Evolutionary conservation across 1,284 basidiomycete genomes (phyloP), one percentile per base, ranked within the genome.

Genomic region (Dichomitus squalens): DNA sequence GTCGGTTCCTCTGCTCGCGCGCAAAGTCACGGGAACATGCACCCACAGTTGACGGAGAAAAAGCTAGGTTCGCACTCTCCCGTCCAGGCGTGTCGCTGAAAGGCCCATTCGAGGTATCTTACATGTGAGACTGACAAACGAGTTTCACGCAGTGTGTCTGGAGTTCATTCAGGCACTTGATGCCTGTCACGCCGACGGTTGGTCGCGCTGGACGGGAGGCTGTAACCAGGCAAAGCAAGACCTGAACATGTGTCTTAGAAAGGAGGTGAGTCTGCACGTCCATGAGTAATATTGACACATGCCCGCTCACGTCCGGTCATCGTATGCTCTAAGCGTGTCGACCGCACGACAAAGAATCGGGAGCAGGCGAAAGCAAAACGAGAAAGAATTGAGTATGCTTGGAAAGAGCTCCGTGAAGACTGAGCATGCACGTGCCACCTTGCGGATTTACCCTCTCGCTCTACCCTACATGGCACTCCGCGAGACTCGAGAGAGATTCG

Each of bases 91-190:
- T 60, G 53, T 59, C 39, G 50, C 54, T 51, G 40, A 33, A 41
- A 25, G 35, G 41, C 50, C 56, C 60, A 53, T 54, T 56, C 55
- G 50, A 59, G 60, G 62, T n/a, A 65, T 59, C 47, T 27, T 34
- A 47, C 51, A 43, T 43, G 58, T 51, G 52, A 41, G 20, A 58
- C 60, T 61, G 58, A 60, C 55, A 49, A 46, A 56, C 55, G 40
- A 14, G 44, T 25, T 60, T 52, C 57, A 53, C 58, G 50, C 62
- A 91, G 89, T 76, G 43, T 91, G 89, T 76, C 81, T 77, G 66
- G 87, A 90, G 18, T 86, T 92, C 65, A 88, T 91, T 51, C 74
- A 88, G 64, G 89, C 89, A 4, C 81, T 91, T 21, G 81, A 90
- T 53, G 74, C 78, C 41, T 91, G 88, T 67, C 89, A 91, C 68